These are phyloP conservation scores for Amanita molliuscula DNA, from an alignment of 768 basidiomycete species.

Conservation along the genomic window DNA sequence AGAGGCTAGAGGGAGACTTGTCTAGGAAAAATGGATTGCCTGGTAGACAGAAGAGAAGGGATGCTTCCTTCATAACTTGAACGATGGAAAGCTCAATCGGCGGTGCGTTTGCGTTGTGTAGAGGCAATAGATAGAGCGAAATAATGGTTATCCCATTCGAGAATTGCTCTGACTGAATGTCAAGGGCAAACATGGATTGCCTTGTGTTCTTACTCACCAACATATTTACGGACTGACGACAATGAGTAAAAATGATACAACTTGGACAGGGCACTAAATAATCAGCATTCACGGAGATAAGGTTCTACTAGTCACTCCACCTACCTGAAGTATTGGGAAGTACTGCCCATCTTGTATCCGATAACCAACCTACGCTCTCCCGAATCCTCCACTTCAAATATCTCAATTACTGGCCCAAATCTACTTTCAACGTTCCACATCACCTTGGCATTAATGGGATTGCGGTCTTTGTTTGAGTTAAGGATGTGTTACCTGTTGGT, in stretches of 20 bases:
- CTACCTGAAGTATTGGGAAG: constrained; percentile 72
- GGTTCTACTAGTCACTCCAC: not conserved
- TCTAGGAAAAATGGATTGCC: constrained; percentile 86
- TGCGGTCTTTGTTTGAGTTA: not conserved
- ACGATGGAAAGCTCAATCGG: constrained; percentile 98
- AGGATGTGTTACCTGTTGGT: constrained; percentile 42
- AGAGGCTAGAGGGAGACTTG: constrained; percentile 54
- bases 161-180: constrained; percentile 67
- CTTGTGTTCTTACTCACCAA: constrained; percentile 36
- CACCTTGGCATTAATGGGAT: constrained; percentile 24
- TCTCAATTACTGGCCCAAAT: constrained; percentile 90
- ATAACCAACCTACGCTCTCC: constrained; percentile 91
- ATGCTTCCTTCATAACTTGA: constrained; percentile 96
- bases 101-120: constrained; percentile 65
- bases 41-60: constrained; percentile 84
- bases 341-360: constrained; percentile 94
- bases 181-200: not conserved
- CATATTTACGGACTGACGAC: constrained; percentile 96
- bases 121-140: constrained; percentile 88
- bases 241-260: constrained; percentile 96
- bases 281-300: not conserved
- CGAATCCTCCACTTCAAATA: constrained; percentile 90
- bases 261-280: constrained; percentile 72
- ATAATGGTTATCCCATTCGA: constrained; percentile 93
- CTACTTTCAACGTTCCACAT: constrained; percentile 81